A percentile compares a stretch with the other conserved stretches of the same genome.
Evolutionary conservation across 2,329 filamentous ascomycete species (phyloP).

Genomic region (Penicillium sp.): DNA sequence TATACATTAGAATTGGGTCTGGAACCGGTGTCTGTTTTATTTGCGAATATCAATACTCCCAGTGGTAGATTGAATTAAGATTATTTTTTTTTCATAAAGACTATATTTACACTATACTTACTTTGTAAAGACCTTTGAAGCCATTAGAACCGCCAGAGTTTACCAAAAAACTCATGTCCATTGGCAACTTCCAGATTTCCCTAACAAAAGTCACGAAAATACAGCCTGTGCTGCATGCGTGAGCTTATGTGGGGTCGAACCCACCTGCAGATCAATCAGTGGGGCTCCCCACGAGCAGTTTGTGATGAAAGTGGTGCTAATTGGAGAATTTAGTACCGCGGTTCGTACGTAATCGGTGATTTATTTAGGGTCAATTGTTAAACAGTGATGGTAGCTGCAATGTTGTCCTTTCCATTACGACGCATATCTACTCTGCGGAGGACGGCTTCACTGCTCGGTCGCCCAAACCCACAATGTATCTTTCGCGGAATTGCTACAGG

Average conservation of each 20-base stretch:
- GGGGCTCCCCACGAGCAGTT: constrained; percentile 8
- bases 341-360: background rate
- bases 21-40: constrained; percentile 13
- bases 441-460: background rate
- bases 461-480: background rate
- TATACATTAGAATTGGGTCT: constrained; percentile 10
- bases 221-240: background rate
- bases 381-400: background rate
- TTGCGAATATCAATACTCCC: constrained; percentile 8
- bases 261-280: constrained; percentile 7
- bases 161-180: background rate
- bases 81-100: background rate
- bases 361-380: background rate
- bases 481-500: background rate
- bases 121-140: background rate
- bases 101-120: background rate
- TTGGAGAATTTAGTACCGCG: background rate
- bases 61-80: constrained; percentile 9
- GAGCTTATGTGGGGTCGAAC: constrained; percentile 12
- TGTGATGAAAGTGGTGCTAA: background rate
- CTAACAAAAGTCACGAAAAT: no score
- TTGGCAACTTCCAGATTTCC: background rate
- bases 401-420: background rate
- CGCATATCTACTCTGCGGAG: background rate
- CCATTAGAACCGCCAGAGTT: background rate